These are phyloP conservation scores for Eucalyptus guilfoylei DNA, from an alignment of 345 rosid genomes.

Conservation along the genomic window DNA sequence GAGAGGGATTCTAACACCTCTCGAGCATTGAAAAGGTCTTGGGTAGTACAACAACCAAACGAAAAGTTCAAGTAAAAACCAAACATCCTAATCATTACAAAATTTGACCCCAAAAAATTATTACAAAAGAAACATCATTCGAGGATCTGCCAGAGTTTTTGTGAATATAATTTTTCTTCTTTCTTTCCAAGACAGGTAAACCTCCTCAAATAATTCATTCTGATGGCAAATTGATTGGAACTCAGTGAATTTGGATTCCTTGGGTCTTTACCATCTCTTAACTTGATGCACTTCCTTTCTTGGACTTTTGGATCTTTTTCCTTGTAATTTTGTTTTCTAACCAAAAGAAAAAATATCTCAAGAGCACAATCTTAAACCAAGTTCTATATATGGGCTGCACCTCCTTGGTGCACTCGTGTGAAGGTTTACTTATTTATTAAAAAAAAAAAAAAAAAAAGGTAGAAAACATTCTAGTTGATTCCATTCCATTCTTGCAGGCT, in stretches of 20 bases:
- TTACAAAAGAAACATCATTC: not conserved
- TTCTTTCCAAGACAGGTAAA: not conserved
- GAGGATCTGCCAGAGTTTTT: not conserved
- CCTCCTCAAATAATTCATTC: not conserved
- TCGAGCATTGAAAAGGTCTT: not conserved
- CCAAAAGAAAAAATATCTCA: not conserved
- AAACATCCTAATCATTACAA: not conserved
- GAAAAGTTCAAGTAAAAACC: not conserved
- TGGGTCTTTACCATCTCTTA: not conserved
- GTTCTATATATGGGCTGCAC: not conserved
- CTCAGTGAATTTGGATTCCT: not conserved
- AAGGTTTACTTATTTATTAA: not conserved
- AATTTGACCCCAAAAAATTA: not conserved
- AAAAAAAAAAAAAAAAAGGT: not conserved
- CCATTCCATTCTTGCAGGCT: conserved; percentile 31
- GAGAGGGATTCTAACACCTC: not conserved
- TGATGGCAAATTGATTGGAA: not conserved
- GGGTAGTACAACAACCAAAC: not conserved
- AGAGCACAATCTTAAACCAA: not conserved
- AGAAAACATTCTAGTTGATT: not conserved
- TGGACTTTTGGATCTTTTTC: not conserved
- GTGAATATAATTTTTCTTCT: not conserved
- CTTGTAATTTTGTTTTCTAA: not conserved
- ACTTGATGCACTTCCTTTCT: not conserved
- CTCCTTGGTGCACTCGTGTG: not conserved